phyloP scores from a whole-genome alignment of 352 stramenopile genomes.

The Globisporangium orthogonon region DNA sequence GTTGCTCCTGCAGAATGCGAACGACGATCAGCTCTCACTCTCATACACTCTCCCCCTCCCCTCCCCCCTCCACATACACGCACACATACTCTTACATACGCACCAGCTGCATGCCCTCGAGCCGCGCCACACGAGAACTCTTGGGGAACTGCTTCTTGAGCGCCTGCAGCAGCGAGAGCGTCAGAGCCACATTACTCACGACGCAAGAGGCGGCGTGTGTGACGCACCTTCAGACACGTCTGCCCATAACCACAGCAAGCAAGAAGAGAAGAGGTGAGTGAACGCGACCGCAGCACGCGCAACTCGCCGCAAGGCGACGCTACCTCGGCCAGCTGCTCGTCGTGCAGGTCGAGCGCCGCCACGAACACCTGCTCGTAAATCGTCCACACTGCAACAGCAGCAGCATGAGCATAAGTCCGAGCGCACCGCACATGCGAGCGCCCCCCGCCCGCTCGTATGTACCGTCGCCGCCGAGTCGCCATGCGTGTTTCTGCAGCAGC shows the following conservation, averaged over 20 bases:
- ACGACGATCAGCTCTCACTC: background rate
- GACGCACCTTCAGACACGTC: constrained; percentile 12
- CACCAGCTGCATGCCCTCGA: constrained; percentile 52
- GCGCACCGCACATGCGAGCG: background rate
- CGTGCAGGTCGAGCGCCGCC: constrained; percentile 54
- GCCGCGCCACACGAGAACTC: constrained; percentile 46
- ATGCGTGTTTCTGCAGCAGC: constrained; percentile 46
- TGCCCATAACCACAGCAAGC: constrained; percentile 2
- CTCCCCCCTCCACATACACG: background rate
- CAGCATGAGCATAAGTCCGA: background rate
- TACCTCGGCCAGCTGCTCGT: constrained; percentile 39
- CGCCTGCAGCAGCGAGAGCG: constrained; percentile 10
- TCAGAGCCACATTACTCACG: background rate
- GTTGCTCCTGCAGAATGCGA: constrained; percentile 23
- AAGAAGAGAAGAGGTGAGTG: constrained; percentile 1
- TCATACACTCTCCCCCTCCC: background rate
- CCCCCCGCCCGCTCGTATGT: constrained; percentile 3
- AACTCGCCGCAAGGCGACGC: background rate
- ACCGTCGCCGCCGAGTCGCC: constrained; percentile 47
- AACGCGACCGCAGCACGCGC: background rate
- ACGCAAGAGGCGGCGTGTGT: background rate
- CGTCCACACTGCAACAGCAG: constrained; percentile 35
- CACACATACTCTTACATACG: background rate
- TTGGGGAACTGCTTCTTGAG: constrained; percentile 53
- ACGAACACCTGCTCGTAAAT: constrained; percentile 65